Conservation (phyloP, 2,329 filamentous ascomycete genomes). For the Ceratocystis ficicola region DNA sequence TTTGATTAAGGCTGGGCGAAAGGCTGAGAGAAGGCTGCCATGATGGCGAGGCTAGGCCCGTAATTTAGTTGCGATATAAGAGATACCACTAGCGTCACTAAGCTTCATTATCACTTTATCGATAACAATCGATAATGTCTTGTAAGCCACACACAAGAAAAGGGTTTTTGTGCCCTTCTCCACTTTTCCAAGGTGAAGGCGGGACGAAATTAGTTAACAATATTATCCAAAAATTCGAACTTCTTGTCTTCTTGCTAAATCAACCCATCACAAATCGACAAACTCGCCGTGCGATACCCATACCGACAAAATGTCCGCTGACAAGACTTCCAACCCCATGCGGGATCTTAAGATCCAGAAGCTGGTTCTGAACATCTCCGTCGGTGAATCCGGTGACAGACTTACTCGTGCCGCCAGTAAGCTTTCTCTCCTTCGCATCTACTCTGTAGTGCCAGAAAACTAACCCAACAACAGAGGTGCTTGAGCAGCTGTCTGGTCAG, state of each 20-base stretch:
- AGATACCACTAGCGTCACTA: background rate
- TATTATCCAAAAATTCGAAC: background rate
- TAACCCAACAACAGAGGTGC: conserved; percentile 49
- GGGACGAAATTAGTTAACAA: conserved; percentile 17
- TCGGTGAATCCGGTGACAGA: conserved; percentile 99
- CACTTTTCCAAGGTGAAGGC: conserved; percentile 13
- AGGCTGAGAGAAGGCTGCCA: conserved; percentile 22
- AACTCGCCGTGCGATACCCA: conserved; percentile 21
- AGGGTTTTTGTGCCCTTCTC: conserved; percentile 22
- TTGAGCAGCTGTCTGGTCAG: conserved; percentile 98
- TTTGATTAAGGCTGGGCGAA: conserved; percentile 20
- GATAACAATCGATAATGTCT: background rate
- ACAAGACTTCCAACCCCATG: conserved; percentile 96
- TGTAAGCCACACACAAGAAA: conserved; percentile 16
- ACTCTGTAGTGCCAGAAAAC: background rate
- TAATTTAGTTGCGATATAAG: background rate
- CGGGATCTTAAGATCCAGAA: conserved; percentile 99
- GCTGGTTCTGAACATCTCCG: conserved; percentile 98
- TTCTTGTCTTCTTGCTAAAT: conserved; percentile 25
- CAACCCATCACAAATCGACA: conserved; percentile 26
- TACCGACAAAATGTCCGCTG: conserved; percentile 40
- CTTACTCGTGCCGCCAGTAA: conserved; percentile 85
- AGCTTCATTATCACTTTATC: conserved; percentile 12
- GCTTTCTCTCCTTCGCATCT: background rate
- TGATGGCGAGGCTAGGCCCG: conserved; percentile 18